Base-by-base conservation (phyloP, 495 filamentous ascomycete genomes). In the Penicillium robsamsonii region DNA sequence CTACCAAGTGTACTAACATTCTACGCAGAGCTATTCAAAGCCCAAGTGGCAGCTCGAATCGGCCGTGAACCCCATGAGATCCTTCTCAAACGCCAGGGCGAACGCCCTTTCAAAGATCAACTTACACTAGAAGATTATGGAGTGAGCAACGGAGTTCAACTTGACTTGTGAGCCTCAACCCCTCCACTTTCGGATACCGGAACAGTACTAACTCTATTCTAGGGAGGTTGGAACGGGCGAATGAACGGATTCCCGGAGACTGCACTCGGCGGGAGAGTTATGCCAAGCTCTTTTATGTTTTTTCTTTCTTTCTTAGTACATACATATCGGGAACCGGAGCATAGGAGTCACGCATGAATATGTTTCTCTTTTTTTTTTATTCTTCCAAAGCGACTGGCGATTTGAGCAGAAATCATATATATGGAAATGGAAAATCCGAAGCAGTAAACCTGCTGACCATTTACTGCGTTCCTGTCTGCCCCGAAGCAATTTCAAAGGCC, bases 61-160 rank as follows among this genome's bases (percentile, higher is more conserved):
- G 92, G 92, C 3, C 84, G 92, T 29, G 85, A 92, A 62, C 87
- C 91, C 44, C 89, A 94, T 64, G 90, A 96, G 74, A 96, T 97
- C 55, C 75, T 96, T 67, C 71, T 97, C 54, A 96, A 95, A 80
- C 78, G 92, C 61, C 92, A 97, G 73, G 89, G 91, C 9, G 89
- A 96, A 75, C 69, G 91, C 57, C 92, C 92, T 18, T 96, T 97
- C 68, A 95, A 95, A 77, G 92, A 96, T 66, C 79, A 85, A 50
- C 79, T 97, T 49, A 92, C 85, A 30, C 71, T 96, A 60, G 89
- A 85, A 63, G 92, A 96, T 76, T 97, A 96, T 77, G 90, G 89
- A 38, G 82, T 97, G 61, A 87, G 86, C 69, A 91, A 89, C 72
- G 91, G 91, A 42, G 90, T 93, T 61, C 90, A 96, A 73, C 70